Evolutionary conservation across 108 stramenopile genomes (phyloP).

Genomic region (Schizochytrium sp.): DNA sequence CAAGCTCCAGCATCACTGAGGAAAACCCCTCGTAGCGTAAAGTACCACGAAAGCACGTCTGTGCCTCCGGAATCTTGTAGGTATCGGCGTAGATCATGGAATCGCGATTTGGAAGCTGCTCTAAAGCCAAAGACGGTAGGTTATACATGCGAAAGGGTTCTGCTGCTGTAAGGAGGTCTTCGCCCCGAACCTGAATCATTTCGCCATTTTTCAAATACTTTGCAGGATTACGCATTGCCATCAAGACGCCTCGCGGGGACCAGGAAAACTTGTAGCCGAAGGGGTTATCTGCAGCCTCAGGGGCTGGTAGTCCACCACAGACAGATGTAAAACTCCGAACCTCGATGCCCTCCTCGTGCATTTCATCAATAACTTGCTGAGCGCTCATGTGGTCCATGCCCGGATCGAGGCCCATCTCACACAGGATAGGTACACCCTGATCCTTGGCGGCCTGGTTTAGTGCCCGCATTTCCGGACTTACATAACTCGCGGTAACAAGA

Average conservation of each 20-base stretch:
- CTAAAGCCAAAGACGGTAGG: slow-evolving; percentile 73
- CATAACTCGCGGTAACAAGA: slow-evolving; percentile 86
- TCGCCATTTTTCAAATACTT: slow-evolving; percentile 72
- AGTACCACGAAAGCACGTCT: slow-evolving; percentile 84
- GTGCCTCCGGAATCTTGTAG: slow-evolving; percentile 81
- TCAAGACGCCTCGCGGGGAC: slow-evolving; percentile 86
- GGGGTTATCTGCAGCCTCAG: slow-evolving; percentile 85
- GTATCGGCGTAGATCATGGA: slow-evolving; percentile 78
- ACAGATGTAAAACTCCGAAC: slow-evolving; percentile 81
- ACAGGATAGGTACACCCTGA: slow-evolving; percentile 81
- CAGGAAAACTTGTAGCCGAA: slow-evolving; percentile 89
- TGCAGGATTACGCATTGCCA: slow-evolving; percentile 81
- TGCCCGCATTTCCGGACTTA: slow-evolving; percentile 79
- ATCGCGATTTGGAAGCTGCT: slow-evolving; percentile 86
- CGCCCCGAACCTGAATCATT: slow-evolving; percentile 68
- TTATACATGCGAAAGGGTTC: slow-evolving; percentile 78
- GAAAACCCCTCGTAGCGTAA: slow-evolving; percentile 84
- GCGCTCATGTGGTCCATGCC: slow-evolving; percentile 86
- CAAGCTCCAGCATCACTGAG: slow-evolving; percentile 67
- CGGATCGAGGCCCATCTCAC: slow-evolving; percentile 90
- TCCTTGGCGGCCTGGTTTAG: slow-evolving; percentile 71
- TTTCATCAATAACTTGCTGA: slow-evolving; percentile 84
- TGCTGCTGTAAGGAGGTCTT: slow-evolving; percentile 72
- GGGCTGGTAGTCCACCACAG: slow-evolving; percentile 85
- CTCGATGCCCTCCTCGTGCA: slow-evolving; percentile 77